A percentile compares a stretch with the other conserved stretches of the same genome.
These are phyloP conservation scores for Citrus hindsii DNA, from an alignment of 345 rosid species.

Conservation along the genomic window DNA sequence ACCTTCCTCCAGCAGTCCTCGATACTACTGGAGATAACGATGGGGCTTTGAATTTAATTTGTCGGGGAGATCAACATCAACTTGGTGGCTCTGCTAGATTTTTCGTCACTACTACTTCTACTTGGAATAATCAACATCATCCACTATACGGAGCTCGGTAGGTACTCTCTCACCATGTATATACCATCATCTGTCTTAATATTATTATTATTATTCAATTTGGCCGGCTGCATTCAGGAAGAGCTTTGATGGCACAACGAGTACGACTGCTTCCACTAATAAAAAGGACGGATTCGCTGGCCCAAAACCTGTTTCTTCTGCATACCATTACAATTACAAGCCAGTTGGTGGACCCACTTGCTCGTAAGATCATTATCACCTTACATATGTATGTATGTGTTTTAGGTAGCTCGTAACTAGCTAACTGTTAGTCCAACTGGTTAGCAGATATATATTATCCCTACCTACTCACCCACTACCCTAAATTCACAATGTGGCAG, in stretches of 20 bases:
- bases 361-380: slow-evolving; percentile 43
- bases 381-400: neutral
- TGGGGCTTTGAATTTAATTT: neutral
- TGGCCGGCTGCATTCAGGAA: slow-evolving; percentile 22
- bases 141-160: slow-evolving; percentile 38
- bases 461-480: too few relatives aligned
- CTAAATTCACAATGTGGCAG: slow-evolving; percentile 30
- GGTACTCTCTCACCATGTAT: neutral
- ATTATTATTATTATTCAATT: too few relatives aligned
- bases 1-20: neutral
- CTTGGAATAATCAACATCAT: slow-evolving; percentile 38
- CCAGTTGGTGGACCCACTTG: slow-evolving; percentile 56
- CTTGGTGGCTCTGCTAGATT: slow-evolving; percentile 19
- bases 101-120: slow-evolving; percentile 24
- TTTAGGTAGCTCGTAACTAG: too few relatives aligned
- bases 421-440: too few relatives aligned
- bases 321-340: slow-evolving; percentile 16
- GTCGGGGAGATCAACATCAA: slow-evolving; percentile 4
- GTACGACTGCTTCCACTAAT: slow-evolving; percentile 20
- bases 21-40: neutral
- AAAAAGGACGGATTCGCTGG: slow-evolving; percentile 31
- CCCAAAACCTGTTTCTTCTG: slow-evolving; percentile 22
- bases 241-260: slow-evolving; percentile 38
- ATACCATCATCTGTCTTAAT: neutral
- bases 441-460: neutral